Evolutionary conservation across 306 rosid genomes (phyloP), one percentile per base, ranked within the genome.

Genomic region (Albizia julibrissin): DNA sequence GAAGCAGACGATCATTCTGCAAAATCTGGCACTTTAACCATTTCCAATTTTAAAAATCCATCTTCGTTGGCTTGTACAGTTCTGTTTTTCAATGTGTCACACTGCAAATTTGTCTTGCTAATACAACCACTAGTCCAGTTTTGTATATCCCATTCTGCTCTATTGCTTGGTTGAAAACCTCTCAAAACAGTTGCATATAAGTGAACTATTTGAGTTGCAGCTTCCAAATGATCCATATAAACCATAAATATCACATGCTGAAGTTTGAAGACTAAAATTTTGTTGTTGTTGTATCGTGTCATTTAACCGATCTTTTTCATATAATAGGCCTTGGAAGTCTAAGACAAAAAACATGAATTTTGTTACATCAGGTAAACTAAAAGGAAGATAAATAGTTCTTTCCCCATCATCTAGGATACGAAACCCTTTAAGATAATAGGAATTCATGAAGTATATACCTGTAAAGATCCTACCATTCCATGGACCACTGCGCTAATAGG

Each of bases 151-250:
- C 62, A 89, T 0, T 79, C 87, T 15, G 69, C 13, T 6, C 1
- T 29, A 13, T 81, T 79, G 47, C 66, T 86, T 3, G 90, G 83
- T 21, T 27, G 66, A 61, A 80, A 89, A 40, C 92, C 92, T 19
- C 11, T 74, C 58, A 87, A 72, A 72, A 80, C 93, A 92, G 16
- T 75, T 80, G 33, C 93, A 92, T 26, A 77, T 15, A 0, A 92
- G 87, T 14, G 39, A 0, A 0, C 0, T 47, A 2, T 61, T 1
- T 11, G 34, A 12, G 3, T 26, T 61, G 68, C 56, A 84, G 2
- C 13, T 74, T 61, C 81, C 62, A 74, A 39, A 74, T 9, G 58
- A 31, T 3, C 90, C 92, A 71, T 88, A 89, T 0, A 24, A 2
- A 11, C 80, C 67, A 11, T 83, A 83, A 27, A 8, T 14, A 26